Evolutionary conservation across 192 early-diverging fungal species (phyloP), one percentile per base, ranked within the genome.

Genomic region (Backusella sp.): DNA sequence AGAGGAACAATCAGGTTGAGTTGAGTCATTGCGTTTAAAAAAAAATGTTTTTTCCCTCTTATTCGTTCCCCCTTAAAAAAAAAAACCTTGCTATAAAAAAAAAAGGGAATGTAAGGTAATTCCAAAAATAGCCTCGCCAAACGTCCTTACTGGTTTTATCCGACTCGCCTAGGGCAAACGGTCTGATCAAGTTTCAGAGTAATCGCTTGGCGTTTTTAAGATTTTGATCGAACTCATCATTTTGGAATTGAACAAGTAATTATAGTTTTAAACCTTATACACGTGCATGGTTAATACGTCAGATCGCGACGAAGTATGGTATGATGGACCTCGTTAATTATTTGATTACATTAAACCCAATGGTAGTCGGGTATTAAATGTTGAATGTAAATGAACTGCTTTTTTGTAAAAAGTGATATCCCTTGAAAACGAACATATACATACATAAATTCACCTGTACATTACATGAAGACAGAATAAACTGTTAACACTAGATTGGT

Each of bases 101-200:
- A 12, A 32, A 32, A 32, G 30, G 30, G 30, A 32, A n/a, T n/a
- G 23, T 59, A 28, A 59, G 12, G 21, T 14, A 59, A 59, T 59
- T 59, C 56, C 56, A 59, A 59, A 59, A 59, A 59, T 59, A 59
- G 56, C 56, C 56, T 59, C 56, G 56, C 56, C 56, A 59, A 59
- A 59, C 9, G 23, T 26, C 56, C 21, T 26, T 26, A 59, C 21
- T 59, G 26, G 56, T 62, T 62, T 56, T 62, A 62, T 62, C 56
- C 23, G 11, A 62, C 56, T 62, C 23, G 7, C 56, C 56, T 62
- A 62, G 56, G 56, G 56, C 21, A 62, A 62, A 62, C 26, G 56
- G 56, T 28, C 12, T 62, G 56, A 23, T 28, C 26, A 62, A 28
- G 56, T 62, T 62, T 62, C 56, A 62, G 56, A 62, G 12, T 62